Evolutionary conservation across 2,329 filamentous ascomycete species (phyloP).

Genomic region (Graphilbum fragrans): DNA sequence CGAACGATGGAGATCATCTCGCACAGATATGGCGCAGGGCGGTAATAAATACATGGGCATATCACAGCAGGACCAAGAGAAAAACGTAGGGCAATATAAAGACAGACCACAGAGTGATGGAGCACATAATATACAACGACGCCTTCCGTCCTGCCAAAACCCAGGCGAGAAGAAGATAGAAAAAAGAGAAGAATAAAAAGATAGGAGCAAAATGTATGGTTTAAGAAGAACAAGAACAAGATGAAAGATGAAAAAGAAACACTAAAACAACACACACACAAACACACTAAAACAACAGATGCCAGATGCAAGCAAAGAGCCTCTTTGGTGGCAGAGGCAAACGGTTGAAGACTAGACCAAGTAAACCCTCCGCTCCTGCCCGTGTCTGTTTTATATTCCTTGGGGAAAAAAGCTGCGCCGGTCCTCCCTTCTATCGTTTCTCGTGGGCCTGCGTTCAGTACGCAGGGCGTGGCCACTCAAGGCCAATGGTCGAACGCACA

Average conservation of each 20-base stretch:
- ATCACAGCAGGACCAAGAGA: neutral
- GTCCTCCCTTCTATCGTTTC: neutral
- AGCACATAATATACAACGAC: slow-evolving; percentile 8
- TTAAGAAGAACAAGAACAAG: neutral
- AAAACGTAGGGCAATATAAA: neutral
- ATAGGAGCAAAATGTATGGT: neutral
- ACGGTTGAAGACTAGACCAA: neutral
- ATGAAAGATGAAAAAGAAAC: neutral
- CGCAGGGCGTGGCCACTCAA: too few species aligned
- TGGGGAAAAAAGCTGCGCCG: neutral
- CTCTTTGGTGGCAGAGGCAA: neutral
- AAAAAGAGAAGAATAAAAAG: neutral
- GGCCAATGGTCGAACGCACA: neutral
- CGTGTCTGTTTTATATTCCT: neutral
- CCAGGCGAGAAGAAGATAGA: slow-evolving; percentile 1
- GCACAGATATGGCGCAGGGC: too few species aligned
- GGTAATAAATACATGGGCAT: too few species aligned
- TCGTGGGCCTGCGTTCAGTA: neutral
- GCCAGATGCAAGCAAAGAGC: neutral
- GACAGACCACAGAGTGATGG: neutral
- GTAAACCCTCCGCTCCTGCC: neutral
- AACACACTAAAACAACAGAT: neutral
- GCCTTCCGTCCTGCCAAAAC: slow-evolving; percentile 8
- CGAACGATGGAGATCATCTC: too few species aligned
- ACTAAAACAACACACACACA: neutral